phyloP scores from a whole-genome alignment of 352 stramenopile species.

The Heterotrichella gracilis region DNA sequence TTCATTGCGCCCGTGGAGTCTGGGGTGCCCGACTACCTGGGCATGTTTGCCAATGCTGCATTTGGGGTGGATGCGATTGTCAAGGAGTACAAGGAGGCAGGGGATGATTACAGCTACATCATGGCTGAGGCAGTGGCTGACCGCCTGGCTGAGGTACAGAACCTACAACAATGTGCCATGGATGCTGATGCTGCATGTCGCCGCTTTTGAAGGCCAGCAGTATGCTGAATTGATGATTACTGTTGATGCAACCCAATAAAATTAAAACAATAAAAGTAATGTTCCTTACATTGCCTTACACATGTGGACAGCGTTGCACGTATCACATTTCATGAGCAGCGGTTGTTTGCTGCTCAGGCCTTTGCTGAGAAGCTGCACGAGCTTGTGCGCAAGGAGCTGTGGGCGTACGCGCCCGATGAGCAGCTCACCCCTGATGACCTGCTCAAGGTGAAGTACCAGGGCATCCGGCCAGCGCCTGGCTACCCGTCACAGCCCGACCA shows the following conservation, averaged over 20 bases:
- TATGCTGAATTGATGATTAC: too few species aligned
- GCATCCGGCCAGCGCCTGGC: conserved; percentile 75
- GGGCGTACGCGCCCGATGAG: conserved; percentile 66
- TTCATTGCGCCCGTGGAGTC: conserved; percentile 49
- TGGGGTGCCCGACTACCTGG: conserved; percentile 43
- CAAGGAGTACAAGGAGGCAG: conserved; percentile 49
- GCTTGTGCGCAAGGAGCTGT: conserved; percentile 64
- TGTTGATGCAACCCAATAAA: too few species aligned
- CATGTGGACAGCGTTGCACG: background rate
- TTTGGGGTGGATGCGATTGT: conserved; percentile 68
- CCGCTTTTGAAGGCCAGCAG: too few species aligned
- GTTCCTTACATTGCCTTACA: background rate
- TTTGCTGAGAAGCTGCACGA: conserved; percentile 81
- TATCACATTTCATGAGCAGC: too few species aligned
- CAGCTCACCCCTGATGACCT: conserved; percentile 51
- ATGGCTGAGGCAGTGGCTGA: conserved; percentile 63
- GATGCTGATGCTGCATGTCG: too few species aligned
- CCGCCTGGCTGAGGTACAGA: conserved; percentile 50
- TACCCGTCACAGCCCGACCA: conserved; percentile 87
- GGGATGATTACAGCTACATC: conserved; percentile 92
- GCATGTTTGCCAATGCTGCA: conserved; percentile 59
- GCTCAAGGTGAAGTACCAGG: conserved; percentile 87
- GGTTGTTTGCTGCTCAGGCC: too few species aligned
- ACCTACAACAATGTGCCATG: background rate
- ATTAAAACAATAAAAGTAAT: background rate